Evolutionary conservation across 345 rosid species (phyloP).

Genomic region (Chamaenerion angustifolium): DNA sequence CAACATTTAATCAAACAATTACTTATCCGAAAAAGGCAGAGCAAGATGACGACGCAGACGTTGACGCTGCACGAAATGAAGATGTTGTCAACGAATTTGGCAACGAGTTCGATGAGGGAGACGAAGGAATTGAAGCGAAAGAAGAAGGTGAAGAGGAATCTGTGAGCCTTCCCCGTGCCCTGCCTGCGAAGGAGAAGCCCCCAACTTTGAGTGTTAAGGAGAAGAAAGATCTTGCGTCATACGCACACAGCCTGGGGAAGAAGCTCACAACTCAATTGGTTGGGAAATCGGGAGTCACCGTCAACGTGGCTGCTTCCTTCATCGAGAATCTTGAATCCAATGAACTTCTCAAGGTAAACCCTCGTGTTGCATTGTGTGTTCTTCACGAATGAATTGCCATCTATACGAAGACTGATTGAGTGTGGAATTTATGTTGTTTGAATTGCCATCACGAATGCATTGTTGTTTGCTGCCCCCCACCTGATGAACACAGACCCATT

Average conservation of each 20-base stretch:
- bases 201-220: slow-evolving; percentile 53
- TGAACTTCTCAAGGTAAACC: slow-evolving; percentile 62
- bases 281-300: slow-evolving; percentile 78
- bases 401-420: not conserved
- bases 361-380: not conserved
- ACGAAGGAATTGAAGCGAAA: too few species aligned
- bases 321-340: slow-evolving; percentile 64
- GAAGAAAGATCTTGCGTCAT: slow-evolving; percentile 75
- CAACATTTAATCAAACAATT: slow-evolving; percentile 6
- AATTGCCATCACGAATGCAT: too few species aligned
- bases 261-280: slow-evolving; percentile 65
- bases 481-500: too few species aligned
- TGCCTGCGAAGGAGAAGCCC: slow-evolving; percentile 8
- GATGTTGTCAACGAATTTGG: too few species aligned
- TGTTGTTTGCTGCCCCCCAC: too few species aligned
- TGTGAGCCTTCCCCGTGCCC: not conserved
- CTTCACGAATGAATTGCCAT: not conserved
- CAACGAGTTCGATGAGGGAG: too few species aligned
- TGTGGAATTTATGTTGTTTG: too few species aligned
- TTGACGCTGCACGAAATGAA: too few species aligned
- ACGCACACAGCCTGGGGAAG: slow-evolving; percentile 63
- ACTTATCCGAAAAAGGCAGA: not conserved
- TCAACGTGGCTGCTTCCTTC: slow-evolving; percentile 44
- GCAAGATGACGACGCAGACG: too few species aligned
- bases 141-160: slow-evolving; percentile 9